These are phyloP conservation scores for Lathyrus oleraceus DNA, from an alignment of 306 rosid species.

Conservation along the genomic window DNA sequence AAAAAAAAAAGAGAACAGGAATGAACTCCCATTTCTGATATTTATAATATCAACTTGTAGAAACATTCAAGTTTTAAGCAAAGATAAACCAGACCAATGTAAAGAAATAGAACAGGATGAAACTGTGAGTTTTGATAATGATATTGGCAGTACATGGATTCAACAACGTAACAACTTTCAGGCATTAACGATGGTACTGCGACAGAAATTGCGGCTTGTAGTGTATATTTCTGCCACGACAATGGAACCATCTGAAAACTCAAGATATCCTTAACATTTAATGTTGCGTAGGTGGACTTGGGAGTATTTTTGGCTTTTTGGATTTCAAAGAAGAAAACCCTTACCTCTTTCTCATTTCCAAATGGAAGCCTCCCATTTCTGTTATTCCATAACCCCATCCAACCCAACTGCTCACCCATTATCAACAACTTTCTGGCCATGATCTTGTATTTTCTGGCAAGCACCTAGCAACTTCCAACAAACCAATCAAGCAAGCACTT, in stretches of 20 bases:
- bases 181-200: background rate
- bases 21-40: background rate
- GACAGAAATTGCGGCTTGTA: no score
- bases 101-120: conserved; percentile 19
- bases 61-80: conserved; percentile 26
- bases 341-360: background rate
- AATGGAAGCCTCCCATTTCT: no score
- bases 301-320: background rate
- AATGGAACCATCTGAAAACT: no score
- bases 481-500: background rate
- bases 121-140: conserved; percentile 8
- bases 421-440: background rate
- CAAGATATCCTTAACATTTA: background rate
- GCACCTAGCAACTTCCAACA: background rate
- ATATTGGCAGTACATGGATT: conserved; percentile 11
- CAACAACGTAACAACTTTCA: background rate
- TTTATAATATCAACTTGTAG: background rate
- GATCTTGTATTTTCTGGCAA: background rate
- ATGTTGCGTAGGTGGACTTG: no score
- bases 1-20: background rate
- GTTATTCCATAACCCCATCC: background rate
- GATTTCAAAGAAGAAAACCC: background rate
- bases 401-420: background rate
- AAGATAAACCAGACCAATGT: conserved; percentile 23
- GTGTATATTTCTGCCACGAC: no score